phyloP scores from a whole-genome alignment of 2,329 filamentous ascomycete species.

The Microsporum ferrugineum region DNA sequence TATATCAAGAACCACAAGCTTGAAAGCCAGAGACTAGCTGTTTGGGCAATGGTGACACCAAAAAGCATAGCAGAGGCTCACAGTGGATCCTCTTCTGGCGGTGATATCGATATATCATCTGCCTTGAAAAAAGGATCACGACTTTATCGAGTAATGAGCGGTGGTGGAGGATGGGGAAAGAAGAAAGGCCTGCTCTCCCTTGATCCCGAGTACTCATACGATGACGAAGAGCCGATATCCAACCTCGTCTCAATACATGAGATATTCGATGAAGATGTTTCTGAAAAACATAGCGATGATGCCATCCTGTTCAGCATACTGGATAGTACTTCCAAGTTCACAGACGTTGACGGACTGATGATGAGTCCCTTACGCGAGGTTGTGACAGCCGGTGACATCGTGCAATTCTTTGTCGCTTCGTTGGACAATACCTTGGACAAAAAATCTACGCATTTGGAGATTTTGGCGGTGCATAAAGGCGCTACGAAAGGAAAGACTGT shows the following conservation, averaged over 20 bases:
- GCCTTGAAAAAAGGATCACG: conserved; percentile 26
- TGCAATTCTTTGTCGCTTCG: conserved; percentile 32
- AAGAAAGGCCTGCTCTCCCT: conserved; percentile 34
- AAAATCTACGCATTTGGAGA: background rate
- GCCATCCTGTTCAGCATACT: background rate
- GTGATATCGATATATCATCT: conserved; percentile 17
- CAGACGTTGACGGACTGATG: conserved; percentile 19
- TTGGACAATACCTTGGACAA: background rate
- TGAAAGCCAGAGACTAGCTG: conserved; percentile 28
- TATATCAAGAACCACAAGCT: conserved; percentile 31
- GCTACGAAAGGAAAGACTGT: background rate
- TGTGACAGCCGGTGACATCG: conserved; percentile 27
- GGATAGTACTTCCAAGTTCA: conserved; percentile 17
- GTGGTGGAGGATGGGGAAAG: conserved; percentile 37
- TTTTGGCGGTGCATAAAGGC: background rate
- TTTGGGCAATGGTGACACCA: conserved; percentile 30
- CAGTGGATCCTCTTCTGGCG: background rate
- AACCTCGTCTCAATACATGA: conserved; percentile 17
- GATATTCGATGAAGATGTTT: conserved; percentile 16
- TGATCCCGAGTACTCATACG: conserved; percentile 27
- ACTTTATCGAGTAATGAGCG: conserved; percentile 34
- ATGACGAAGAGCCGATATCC: conserved; percentile 10
- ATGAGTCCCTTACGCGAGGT: conserved; percentile 31
- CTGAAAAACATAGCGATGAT: background rate
- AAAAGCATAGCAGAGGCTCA: conserved; percentile 10